Conservation (phyloP, 2,329 filamentous ascomycete genomes). For the Cladosporium phlei region DNA sequence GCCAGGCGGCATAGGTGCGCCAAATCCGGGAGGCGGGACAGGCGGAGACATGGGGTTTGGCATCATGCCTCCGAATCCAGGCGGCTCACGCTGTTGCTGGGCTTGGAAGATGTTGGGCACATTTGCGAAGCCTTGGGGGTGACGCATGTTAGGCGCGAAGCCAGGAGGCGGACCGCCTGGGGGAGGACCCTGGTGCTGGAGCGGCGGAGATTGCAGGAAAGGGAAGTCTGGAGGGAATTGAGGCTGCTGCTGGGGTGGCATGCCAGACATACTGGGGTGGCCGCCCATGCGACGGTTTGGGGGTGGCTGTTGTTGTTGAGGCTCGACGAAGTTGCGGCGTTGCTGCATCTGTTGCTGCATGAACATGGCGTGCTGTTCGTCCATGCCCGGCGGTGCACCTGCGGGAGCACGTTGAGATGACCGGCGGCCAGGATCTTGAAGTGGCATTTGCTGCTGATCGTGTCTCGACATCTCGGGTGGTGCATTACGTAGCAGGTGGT, state of each 20-base stretch:
- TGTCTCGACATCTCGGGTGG: slow-evolving; percentile 20
- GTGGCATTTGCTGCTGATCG: slow-evolving; percentile 18
- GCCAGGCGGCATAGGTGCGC: slow-evolving; percentile 10
- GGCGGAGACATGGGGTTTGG: slow-evolving; percentile 12
- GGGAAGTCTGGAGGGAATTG: slow-evolving; percentile 21
- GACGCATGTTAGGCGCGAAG: slow-evolving; percentile 11
- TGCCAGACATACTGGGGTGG: slow-evolving; percentile 25
- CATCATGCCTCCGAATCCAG: slow-evolving; percentile 14
- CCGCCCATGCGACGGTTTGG: slow-evolving; percentile 22
- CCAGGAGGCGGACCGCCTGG: slow-evolving; percentile 13
- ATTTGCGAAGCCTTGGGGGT: slow-evolving; percentile 10
- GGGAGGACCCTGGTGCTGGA: slow-evolving; percentile 5
- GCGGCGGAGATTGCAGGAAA: slow-evolving; percentile 12
- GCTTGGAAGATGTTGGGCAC: slow-evolving; percentile 10
- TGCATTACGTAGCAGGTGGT: slow-evolving; percentile 29
- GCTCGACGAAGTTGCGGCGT: slow-evolving; percentile 24
- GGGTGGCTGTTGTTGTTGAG: slow-evolving; percentile 21
- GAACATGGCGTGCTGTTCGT: slow-evolving; percentile 28
- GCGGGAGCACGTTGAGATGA: slow-evolving; percentile 25
- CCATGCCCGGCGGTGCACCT: slow-evolving; percentile 30
- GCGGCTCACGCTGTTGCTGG: slow-evolving; percentile 12
- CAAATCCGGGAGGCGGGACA: slow-evolving; percentile 10
- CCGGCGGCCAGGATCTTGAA: slow-evolving; percentile 21
- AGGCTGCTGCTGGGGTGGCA: slow-evolving; percentile 25
- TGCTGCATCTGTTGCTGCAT: slow-evolving; percentile 22